Percentiles rank a stretch among this genome's conserved stretches.
Evolutionary conservation across 345 rosid genomes (phyloP).

Genomic region (Rhizophora apiculata): DNA sequence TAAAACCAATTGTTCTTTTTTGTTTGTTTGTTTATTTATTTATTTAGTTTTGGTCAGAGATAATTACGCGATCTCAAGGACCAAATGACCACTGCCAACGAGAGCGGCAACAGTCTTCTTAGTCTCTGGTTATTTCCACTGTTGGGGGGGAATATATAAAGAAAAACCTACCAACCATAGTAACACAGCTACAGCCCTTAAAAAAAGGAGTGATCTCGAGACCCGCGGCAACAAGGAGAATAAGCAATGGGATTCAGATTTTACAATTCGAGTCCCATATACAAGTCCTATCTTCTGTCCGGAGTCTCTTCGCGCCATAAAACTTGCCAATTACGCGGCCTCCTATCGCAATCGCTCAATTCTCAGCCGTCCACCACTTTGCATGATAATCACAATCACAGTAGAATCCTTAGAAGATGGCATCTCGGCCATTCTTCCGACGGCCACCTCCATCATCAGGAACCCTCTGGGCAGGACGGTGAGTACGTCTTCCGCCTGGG

Average conservation of each 20-base stretch:
- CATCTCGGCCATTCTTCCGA: conserved; percentile 61
- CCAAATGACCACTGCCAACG: too few species aligned
- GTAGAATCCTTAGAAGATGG: conserved; percentile 51
- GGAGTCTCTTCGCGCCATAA: conserved; percentile 23
- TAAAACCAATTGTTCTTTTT: too few species aligned
- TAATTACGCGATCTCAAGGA: too few species aligned
- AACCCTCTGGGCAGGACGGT: conserved; percentile 37
- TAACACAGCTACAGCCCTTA: too few species aligned
- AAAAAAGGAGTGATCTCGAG: too few species aligned
- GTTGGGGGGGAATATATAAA: too few species aligned
- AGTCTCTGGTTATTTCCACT: too few species aligned
- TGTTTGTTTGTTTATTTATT: too few species aligned
- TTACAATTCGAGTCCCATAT: conserved; percentile 32
- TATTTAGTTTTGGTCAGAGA: too few species aligned
- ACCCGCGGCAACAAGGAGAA: not conserved
- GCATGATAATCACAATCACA: conserved; percentile 5
- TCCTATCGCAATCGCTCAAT: conserved; percentile 19
- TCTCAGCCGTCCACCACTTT: conserved; percentile 15
- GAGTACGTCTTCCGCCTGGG: conserved; percentile 80
- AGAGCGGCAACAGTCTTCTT: too few species aligned
- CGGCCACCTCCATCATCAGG: conserved; percentile 24
- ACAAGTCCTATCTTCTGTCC: conserved; percentile 36
- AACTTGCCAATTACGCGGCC: conserved; percentile 3
- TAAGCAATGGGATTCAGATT: conserved; percentile 50
- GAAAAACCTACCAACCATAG: too few species aligned